Base-by-base conservation (phyloP, 2,329 filamentous ascomycete species). In the Zasmidium cellare region DNA sequence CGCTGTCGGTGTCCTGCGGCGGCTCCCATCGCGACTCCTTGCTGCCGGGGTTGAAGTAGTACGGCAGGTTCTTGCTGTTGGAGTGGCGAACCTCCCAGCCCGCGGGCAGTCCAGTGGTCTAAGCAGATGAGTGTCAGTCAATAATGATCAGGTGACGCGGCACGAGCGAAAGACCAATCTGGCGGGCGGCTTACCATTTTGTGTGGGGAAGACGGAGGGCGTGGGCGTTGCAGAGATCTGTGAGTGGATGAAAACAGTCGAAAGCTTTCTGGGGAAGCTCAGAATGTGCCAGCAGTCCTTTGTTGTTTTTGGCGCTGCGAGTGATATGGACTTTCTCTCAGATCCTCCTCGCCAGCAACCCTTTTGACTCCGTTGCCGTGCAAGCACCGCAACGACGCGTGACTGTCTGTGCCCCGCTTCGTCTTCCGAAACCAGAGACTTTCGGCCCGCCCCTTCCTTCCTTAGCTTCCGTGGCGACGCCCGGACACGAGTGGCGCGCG, bases 51-150 rank as follows among this genome's bases (percentile, higher is more conserved):
- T 97, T 96, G 88, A 97, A 97, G 82, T 97, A 99, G 82, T 99
- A 99, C 38, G 94, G 94, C 35, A 97, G 88, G 79, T 96, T 96
- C 82, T 97, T 97, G 77, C 91, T 96, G 81, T 97, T 96, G 76
- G 91, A 96, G 80, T 96, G 91, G 75, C 94, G 91, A 72, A 99
- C 91, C 80, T 97, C 94, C 70, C 70, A 71, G 46, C 68, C 69
- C 35, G 69, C 56, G 47, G 69, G 69, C 46, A 72, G 61, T 57
- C 69, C 69, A 20, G 69, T 71, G 16, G 69, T 69, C 69, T 71
- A 55, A 28, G 16, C 24, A 24, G 28, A 50, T 55, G 51, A 46
- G 16, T 56, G 56, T 55, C 23, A 46, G 25, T 28, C n/a, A n/a
- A n/a, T 28, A 5, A 28, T 28, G 25, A 35, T 51, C 49, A 53